Evolutionary conservation across 2,329 filamentous ascomycete species (phyloP), one percentile per base, ranked within the genome.

Genomic region (Knoxdaviesia proteae): DNA sequence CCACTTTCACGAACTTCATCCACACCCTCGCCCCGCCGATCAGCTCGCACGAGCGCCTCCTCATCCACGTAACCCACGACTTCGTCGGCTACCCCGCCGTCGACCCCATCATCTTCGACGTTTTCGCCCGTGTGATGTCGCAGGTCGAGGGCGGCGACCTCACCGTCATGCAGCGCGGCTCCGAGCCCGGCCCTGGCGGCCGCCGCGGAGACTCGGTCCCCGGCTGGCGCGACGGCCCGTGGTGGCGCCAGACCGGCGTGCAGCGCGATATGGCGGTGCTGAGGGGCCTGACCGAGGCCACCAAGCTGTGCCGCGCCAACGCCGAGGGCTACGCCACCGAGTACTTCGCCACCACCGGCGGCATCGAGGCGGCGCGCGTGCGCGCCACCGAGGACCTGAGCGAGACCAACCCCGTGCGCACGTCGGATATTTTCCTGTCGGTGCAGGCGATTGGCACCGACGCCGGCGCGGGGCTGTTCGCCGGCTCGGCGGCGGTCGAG

Each of bases 11-110:
- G 56, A 84, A 86, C 54, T 80, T 98, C 53, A 74, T 98, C 47
- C 84, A 96, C 59, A 94, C 87, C 31, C 77, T 98, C 49, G 90
- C 90, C 0, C 90, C 90, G 39, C 90, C 90, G 7, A 98, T 98
- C 54, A 87, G 86, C 44, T 90, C 88, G 6, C 90, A 98, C 61
- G 90, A 98, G 62, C 83, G 88, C 41, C 80, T 98, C 6, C 81
- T 92, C 53, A 96, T 98, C 53, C 90, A 98, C 64, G 92, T 90
- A 49, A 94, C 88, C 6, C 90, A 98, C 64, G 90, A 96, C 58
- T 74, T 98, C 38, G 77, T 86, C 50, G 84, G 84, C 51, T 98
- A 98, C 58, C 90, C 90, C 3, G 88, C 84, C 11, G 75, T 98
- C 51, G 88, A 96, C 56, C 86, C 88, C 11, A 71, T 94, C 43